A percentile compares a stretch with the other conserved stretches of the same genome.
phyloP scores from a whole-genome alignment of 2,329 filamentous ascomycete species.

The Aureobasidium sp. region DNA sequence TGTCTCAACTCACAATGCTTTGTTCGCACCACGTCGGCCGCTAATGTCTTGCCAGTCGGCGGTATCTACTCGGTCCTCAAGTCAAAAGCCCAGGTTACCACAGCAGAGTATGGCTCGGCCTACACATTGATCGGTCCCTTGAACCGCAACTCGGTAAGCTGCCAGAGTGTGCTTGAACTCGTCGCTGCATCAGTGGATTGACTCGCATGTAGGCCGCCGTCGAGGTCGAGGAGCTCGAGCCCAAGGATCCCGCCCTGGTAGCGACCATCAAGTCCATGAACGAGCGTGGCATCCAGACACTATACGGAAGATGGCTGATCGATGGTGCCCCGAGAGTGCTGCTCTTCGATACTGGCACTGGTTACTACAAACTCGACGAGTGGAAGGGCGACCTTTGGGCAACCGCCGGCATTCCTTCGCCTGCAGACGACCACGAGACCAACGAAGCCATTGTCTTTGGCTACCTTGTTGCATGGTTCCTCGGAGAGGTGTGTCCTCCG shows the following conservation, averaged over 20 bases:
- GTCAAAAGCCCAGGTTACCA: constrained; percentile 96
- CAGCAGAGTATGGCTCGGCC: constrained; percentile 94
- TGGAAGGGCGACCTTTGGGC: constrained; percentile 98
- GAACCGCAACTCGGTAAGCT: constrained; percentile 76
- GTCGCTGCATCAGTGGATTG: constrained; percentile 12
- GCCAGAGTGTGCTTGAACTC: background rate
- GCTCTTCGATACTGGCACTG: constrained; percentile 90
- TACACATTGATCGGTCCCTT: constrained; percentile 94
- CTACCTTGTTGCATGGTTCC: constrained; percentile 94
- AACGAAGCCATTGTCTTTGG: constrained; percentile 98
- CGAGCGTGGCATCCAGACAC: constrained; percentile 77
- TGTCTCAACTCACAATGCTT: constrained; percentile 21
- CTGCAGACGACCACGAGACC: constrained; percentile 84
- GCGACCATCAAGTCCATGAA: constrained; percentile 88
- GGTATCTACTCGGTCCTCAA: constrained; percentile 99
- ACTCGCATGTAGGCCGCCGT: constrained; percentile 66
- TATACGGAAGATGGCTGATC: constrained; percentile 96
- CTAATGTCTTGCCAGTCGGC: constrained; percentile 57
- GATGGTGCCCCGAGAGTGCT: constrained; percentile 91
- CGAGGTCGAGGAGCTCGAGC: constrained; percentile 89
- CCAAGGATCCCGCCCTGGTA: constrained; percentile 69
- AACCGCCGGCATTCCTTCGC: constrained; percentile 85
- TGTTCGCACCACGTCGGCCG: background rate
- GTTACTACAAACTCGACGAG: constrained; percentile 84
- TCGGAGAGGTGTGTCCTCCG: constrained; percentile 66